Evolutionary conservation across 768 basidiomycete species (phyloP).

Genomic region (Xerocomus potaroensis): DNA sequence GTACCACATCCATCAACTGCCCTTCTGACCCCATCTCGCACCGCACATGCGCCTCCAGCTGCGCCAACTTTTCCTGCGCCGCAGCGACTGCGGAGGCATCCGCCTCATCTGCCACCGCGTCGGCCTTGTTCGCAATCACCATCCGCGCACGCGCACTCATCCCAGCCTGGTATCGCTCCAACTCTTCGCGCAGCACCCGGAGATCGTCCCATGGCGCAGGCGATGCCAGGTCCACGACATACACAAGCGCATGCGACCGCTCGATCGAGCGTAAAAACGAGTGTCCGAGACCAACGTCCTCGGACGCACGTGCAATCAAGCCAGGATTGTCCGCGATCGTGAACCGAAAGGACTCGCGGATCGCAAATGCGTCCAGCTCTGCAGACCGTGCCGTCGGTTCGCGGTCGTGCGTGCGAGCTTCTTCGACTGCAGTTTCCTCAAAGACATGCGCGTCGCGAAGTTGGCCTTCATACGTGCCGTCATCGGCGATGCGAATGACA

Average conservation of each 20-base stretch:
- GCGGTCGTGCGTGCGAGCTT: conserved; percentile 38
- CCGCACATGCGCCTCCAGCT: conserved; percentile 54
- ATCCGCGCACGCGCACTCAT: conserved; percentile 74
- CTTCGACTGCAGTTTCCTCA: conserved; percentile 65
- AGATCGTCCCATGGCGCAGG: conserved; percentile 78
- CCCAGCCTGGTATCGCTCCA: conserved; percentile 76
- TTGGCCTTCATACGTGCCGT: conserved; percentile 70
- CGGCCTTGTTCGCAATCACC: conserved; percentile 95
- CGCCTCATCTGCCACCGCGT: conserved; percentile 57
- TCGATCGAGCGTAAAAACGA: conserved; percentile 93
- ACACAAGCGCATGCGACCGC: conserved; percentile 82
- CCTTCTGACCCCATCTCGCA: conserved; percentile 36
- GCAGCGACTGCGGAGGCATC: conserved; percentile 45
- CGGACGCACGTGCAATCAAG: conserved; percentile 76
- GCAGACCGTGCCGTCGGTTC: background rate
- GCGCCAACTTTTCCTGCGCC: conserved; percentile 53
- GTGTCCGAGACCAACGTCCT: conserved; percentile 91
- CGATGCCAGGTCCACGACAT: conserved; percentile 84
- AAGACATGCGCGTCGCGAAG: conserved; percentile 47
- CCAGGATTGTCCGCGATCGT: conserved; percentile 98
- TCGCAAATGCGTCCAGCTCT: conserved; percentile 44
- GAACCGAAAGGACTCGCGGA: conserved; percentile 78
- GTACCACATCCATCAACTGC: conserved; percentile 65
- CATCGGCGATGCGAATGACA: conserved; percentile 77
- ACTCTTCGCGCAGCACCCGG: conserved; percentile 65